Evolutionary conservation across 2,329 filamentous ascomycete species (phyloP), one percentile per base, ranked within the genome.

Genomic region (Epichloe sp.): DNA sequence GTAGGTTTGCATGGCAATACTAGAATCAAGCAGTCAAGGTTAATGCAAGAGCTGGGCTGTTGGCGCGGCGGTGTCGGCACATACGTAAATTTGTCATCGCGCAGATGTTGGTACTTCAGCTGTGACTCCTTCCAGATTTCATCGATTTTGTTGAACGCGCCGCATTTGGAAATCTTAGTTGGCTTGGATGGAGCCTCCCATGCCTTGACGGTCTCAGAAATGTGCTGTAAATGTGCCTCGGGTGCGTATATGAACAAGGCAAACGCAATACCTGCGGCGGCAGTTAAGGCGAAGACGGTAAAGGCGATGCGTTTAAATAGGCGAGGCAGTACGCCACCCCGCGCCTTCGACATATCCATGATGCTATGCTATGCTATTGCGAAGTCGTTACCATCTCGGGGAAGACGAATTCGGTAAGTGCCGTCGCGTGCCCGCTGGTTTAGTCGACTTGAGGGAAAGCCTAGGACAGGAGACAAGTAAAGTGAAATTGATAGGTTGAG

Each of bases 1-100:
- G 44, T 65, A 68, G 0, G 67, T 69, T 35, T 64, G 64, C 52
- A 70, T 61, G 5, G 62, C 64, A 46, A 70, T 67, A n/a, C 67
- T 69, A 37, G 10, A 12, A 26, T 3, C 19, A n/a, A 40, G 36
- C 5, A 41, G n/a, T 6, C 34, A 40, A 45, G 17, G n/a, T 21
- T 12, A 47, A 37, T 8, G 44, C 19, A 35, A 41, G n/a, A 4
- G 12, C 31, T 35, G 11, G 5, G 11, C 14, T 21, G n/a, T 26
- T 26, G 19, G 12, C 15, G 7, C 34, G 5, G 19, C 17, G n/a
- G 21, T 38, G 40, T 15, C 14, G 15, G 40, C 8, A 40, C 60
- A 17, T 62, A 65, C 63, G 63, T 65, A 34, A 65, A 65, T 52
- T 63, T 64, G 40, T 65, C 61, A 7, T 64, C 58, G 7, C 50